Evolutionary conservation across 805 yeast genomes (phyloP).

Genomic region (Zygotorulaspora florentina): DNA sequence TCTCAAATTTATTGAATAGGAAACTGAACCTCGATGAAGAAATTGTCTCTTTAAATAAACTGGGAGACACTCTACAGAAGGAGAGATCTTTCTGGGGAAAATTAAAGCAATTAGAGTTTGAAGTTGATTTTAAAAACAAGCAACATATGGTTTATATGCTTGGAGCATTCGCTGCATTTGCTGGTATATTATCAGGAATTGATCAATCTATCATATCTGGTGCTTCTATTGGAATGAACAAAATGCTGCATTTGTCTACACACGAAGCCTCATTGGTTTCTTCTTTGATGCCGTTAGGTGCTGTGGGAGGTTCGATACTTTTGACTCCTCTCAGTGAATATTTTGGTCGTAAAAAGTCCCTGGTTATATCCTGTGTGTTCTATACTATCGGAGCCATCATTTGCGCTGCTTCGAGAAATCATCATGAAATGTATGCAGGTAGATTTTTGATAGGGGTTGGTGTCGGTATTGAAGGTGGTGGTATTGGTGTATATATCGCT

Average conservation of each 20-base stretch:
- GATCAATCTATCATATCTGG: conserved; percentile 68
- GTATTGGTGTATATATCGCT: conserved; percentile 58
- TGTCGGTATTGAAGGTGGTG: conserved; percentile 63
- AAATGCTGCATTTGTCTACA: conserved; percentile 38
- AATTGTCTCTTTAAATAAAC: conserved; percentile 35
- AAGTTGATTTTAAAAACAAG: conserved; percentile 43
- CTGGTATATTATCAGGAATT: conserved; percentile 61
- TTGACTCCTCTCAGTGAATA: conserved; percentile 50
- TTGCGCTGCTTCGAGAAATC: conserved; percentile 48
- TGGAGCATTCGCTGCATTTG: conserved; percentile 57
- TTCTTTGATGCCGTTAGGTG: conserved; percentile 66
- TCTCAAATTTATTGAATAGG: conserved; percentile 9
- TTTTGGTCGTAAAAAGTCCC: conserved; percentile 53
- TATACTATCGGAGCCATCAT: conserved; percentile 59
- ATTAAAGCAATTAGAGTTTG: conserved; percentile 36
- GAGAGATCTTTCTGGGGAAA: conserved; percentile 39
- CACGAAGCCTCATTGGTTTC: conserved; percentile 51
- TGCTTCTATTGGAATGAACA: conserved; percentile 50
- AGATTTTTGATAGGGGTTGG: conserved; percentile 60
- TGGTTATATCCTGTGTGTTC: conserved; percentile 53
- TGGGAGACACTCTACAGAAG: conserved; percentile 23
- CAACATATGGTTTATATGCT: conserved; percentile 45
- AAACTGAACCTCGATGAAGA: conserved; percentile 39
- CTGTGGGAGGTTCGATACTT: conserved; percentile 56
- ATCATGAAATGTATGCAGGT: conserved; percentile 53